These are phyloP conservation scores for Balakata baccata DNA, from an alignment of 345 rosid species.

Conservation along the genomic window DNA sequence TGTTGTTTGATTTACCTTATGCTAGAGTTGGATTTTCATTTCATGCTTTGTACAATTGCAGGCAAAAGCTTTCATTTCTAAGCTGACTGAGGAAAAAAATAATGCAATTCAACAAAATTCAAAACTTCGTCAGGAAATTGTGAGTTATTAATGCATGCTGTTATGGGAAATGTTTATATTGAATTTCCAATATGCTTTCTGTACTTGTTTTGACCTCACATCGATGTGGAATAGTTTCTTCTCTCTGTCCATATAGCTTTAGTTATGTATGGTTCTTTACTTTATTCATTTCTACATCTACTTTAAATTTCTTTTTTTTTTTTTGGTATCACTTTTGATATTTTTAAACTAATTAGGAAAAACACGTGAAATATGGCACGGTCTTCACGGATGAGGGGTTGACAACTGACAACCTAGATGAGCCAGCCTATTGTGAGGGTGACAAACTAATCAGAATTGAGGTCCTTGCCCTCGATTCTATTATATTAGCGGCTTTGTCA, in stretches of 20 bases:
- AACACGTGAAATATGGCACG: not conserved
- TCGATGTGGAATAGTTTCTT: not conserved
- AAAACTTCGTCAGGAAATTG: slow-evolving; percentile 69
- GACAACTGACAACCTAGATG: not conserved
- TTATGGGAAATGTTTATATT: not conserved
- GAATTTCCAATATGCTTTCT: not conserved
- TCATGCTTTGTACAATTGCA: slow-evolving; percentile 29
- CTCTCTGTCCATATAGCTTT: not conserved
- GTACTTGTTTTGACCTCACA: not conserved
- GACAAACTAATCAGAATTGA: not conserved
- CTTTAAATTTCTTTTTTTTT: no score
- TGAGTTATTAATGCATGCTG: slow-evolving; percentile 27
- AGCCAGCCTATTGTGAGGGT: not conserved
- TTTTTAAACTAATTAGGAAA: not conserved
- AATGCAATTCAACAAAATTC: slow-evolving; percentile 51
- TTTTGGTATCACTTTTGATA: not conserved
- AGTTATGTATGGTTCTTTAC: not conserved
- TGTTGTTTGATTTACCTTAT: not conserved
- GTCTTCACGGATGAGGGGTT: not conserved
- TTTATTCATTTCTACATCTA: not conserved
- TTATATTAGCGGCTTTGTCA: not conserved
- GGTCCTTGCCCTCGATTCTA: not conserved
- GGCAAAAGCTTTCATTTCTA: slow-evolving; percentile 50
- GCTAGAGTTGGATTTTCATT: not conserved
- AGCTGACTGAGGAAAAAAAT: slow-evolving; percentile 61